Evolutionary conservation across 257 asterid genomes (phyloP).

Genomic region (Phtheirospermum japonicum): DNA sequence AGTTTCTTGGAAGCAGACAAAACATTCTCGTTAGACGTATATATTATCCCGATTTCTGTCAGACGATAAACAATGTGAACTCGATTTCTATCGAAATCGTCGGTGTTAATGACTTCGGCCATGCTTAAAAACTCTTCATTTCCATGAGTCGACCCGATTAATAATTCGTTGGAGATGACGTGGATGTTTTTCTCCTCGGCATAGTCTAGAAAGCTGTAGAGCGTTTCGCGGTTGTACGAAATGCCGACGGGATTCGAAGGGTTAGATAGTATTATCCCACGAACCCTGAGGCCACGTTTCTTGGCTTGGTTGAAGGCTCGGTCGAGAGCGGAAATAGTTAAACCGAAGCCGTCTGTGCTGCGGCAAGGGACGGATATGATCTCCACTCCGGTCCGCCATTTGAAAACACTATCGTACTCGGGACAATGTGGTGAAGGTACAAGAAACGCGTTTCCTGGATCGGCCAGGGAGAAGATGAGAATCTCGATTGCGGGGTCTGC

Average conservation of each 20-base stretch:
- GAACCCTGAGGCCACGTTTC: conserved; percentile 89
- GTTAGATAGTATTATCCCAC: conserved; percentile 82
- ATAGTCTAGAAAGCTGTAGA: conserved; percentile 57
- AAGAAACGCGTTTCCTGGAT: conserved; percentile 44
- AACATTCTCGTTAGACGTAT: conserved; percentile 71
- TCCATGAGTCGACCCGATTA: conserved; percentile 78
- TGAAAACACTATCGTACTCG: conserved; percentile 94
- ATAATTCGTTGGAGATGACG: conserved; percentile 86
- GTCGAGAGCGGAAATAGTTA: conserved; percentile 75
- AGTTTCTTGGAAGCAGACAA: conserved; percentile 78
- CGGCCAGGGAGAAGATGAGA: too few relatives aligned
- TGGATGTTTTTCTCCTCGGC: conserved; percentile 92
- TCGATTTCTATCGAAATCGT: conserved; percentile 60
- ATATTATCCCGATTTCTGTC: conserved; percentile 88
- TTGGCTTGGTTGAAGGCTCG: conserved; percentile 87
- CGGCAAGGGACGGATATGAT: conserved; percentile 90
- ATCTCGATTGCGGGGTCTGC: conserved; percentile 93
- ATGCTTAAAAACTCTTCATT: conserved; percentile 79
- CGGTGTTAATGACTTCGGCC: conserved; percentile 74
- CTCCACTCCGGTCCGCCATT: conserved; percentile 89
- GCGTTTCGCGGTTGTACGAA: conserved; percentile 53
- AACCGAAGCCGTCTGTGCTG: conserved; percentile 73
- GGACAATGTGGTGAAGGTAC: conserved; percentile 96
- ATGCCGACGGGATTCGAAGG: conserved; percentile 93
- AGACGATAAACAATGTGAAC: conserved; percentile 90